Evolutionary conservation across 108 stramenopile species (phyloP).

Genomic region (Craspedostauros australis): DNA sequence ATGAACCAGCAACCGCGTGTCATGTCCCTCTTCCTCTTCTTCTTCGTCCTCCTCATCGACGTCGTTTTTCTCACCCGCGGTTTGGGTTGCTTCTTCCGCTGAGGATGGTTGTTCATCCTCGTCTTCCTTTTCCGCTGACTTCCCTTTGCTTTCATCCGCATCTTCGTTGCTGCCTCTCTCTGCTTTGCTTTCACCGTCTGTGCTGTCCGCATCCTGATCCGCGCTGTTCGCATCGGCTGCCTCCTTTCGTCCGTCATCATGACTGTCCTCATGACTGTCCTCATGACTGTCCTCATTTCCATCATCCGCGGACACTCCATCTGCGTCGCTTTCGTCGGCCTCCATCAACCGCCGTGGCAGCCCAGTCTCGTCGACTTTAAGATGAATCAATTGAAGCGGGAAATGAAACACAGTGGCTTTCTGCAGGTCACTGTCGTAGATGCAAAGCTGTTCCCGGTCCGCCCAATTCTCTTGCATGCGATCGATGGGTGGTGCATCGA

Average conservation of each 20-base stretch:
- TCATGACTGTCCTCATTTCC: conserved; percentile 31
- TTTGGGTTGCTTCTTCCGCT: too few species aligned
- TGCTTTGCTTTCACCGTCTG: too few species aligned
- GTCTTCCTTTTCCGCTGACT: too few species aligned
- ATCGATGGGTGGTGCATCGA: conserved; percentile 39
- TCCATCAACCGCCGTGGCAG: neutral
- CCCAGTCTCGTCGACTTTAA: neutral
- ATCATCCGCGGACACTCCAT: conserved; percentile 34
- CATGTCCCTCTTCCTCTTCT: conserved; percentile 24
- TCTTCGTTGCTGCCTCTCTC: too few species aligned
- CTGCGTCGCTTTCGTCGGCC: conserved; percentile 26
- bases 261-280: conserved; percentile 55
- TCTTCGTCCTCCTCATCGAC: too few species aligned
- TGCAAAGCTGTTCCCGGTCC: conserved; percentile 36
- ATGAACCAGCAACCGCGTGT: conserved; percentile 76
- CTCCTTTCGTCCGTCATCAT: too few species aligned
- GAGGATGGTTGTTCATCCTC: too few species aligned
- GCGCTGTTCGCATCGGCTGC: too few species aligned
- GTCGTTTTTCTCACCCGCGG: conserved; percentile 41
- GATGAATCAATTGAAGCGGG: conserved; percentile 4
- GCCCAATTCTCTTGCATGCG: conserved; percentile 59
- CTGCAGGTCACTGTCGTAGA: conserved; percentile 59
- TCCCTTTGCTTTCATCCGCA: too few species aligned
- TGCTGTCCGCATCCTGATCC: too few species aligned
- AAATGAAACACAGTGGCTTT: conserved; percentile 58